Evolutionary conservation across 768 basidiomycete species (phyloP).

Genomic region (Crepidotus variabilis): DNA sequence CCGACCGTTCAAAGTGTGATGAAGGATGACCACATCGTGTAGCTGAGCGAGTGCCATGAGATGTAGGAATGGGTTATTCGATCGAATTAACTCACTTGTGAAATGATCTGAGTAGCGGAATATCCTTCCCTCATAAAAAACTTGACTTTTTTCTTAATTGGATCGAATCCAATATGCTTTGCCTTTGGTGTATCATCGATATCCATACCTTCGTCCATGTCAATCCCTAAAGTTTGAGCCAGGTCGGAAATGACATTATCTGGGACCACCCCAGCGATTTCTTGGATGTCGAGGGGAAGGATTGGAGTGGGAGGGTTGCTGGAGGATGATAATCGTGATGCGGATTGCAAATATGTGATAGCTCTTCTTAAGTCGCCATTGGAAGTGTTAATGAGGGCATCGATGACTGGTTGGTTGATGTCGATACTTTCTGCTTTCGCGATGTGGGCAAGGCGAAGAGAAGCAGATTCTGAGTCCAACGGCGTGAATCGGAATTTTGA

Average conservation of each 20-base stretch:
- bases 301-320: constrained; percentile 72
- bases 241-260: constrained; percentile 66
- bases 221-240: constrained; percentile 69
- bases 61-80: not conserved
- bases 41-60: constrained; percentile 46
- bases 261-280: constrained; percentile 96
- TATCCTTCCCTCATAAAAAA: constrained; percentile 84
- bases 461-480: constrained; percentile 74
- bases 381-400: constrained; percentile 74
- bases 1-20: constrained; percentile 73
- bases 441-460: constrained; percentile 73
- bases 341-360: constrained; percentile 97
- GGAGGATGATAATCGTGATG: constrained; percentile 79
- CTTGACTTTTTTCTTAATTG: constrained; percentile 70
- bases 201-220: constrained; percentile 48
- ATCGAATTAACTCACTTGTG: constrained; percentile 61
- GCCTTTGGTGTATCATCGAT: constrained; percentile 40
- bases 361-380: constrained; percentile 93
- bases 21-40: constrained; percentile 84
- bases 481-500: constrained; percentile 99
- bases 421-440: constrained; percentile 70
- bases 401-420: constrained; percentile 55
- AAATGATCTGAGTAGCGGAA: constrained; percentile 84
- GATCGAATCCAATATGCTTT: constrained; percentile 45
- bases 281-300: constrained; percentile 78